These are phyloP conservation scores for Acorus gramineus DNA, from an alignment of 106 monocot genomes.

Conservation along the genomic window DNA sequence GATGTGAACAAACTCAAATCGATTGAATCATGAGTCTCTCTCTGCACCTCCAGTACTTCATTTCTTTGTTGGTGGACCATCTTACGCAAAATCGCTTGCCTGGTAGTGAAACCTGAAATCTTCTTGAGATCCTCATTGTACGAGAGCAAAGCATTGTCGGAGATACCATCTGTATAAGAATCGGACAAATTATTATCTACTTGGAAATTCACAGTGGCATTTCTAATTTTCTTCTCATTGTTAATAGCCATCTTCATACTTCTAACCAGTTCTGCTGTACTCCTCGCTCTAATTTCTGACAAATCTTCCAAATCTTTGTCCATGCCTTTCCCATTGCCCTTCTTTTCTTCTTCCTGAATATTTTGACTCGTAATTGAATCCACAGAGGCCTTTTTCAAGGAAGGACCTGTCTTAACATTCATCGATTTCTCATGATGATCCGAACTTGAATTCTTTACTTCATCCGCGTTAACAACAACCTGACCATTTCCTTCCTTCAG, in stretches of 20 bases:
- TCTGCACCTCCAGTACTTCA: slow-evolving; percentile 8
- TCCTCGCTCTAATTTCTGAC: slow-evolving; percentile 6
- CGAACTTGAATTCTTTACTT: background rate
- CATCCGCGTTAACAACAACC: background rate
- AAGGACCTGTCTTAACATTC: slow-evolving; percentile 4
- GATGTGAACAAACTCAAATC: slow-evolving; percentile 14
- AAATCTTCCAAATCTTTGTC: slow-evolving; percentile 3
- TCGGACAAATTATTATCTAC: background rate
- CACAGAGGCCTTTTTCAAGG: background rate
- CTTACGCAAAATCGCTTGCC: slow-evolving; percentile 18
- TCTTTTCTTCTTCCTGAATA: no score
- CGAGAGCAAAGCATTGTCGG: slow-evolving; percentile 14
- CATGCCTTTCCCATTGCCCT: background rate
- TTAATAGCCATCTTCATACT: background rate
- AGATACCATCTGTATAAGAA: slow-evolving; percentile 6
- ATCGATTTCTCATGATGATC: background rate
- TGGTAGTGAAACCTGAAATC: slow-evolving; percentile 13
- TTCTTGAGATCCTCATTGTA: slow-evolving; percentile 25
- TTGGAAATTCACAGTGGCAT: background rate
- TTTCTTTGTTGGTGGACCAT: slow-evolving; percentile 24
- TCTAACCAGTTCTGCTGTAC: background rate
- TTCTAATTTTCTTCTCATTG: background rate
- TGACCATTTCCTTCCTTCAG: slow-evolving; percentile 3
- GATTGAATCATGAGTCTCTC: slow-evolving; percentile 5
- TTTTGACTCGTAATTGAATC: no score